These are phyloP conservation scores for Paraglomus brasilianum DNA, from an alignment of 192 early-diverging fungal genomes.

Conservation along the genomic window DNA sequence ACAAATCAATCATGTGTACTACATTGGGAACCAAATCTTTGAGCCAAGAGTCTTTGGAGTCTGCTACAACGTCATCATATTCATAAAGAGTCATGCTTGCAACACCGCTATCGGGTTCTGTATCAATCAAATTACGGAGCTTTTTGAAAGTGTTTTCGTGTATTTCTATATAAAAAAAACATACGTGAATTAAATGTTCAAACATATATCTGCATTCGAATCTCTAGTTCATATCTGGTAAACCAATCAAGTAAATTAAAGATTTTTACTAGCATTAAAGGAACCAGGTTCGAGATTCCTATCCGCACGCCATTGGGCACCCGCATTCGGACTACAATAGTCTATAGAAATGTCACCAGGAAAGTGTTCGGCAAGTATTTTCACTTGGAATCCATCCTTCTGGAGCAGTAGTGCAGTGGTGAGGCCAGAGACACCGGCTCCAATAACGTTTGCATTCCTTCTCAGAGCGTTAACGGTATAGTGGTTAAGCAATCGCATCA, in stretches of 20 bases:
- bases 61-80: slow-evolving; percentile 34
- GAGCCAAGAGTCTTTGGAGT: slow-evolving; percentile 43
- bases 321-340: slow-evolving; percentile 57
- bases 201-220: too few relatives aligned
- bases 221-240: too few relatives aligned
- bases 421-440: slow-evolving; percentile 74
- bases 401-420: slow-evolving; percentile 67
- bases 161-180: too few relatives aligned
- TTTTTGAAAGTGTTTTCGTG: slow-evolving; percentile 35
- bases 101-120: slow-evolving; percentile 43
- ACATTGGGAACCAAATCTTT: slow-evolving; percentile 48
- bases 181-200: too few relatives aligned
- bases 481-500: too few relatives aligned
- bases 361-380: slow-evolving; percentile 57
- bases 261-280: too few relatives aligned
- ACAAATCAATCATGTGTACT: not conserved
- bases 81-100: slow-evolving; percentile 38
- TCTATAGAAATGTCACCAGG: slow-evolving; percentile 45
- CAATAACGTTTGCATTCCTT: slow-evolving; percentile 52
- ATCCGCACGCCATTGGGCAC: slow-evolving; percentile 43
- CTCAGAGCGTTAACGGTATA: too few relatives aligned
- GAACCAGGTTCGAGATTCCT: too few relatives aligned
- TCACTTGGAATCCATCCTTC: slow-evolving; percentile 59
- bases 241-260: too few relatives aligned
- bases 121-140: slow-evolving; percentile 41